A percentile compares a stretch with the other conserved stretches of the same genome.
These are phyloP conservation scores for Thielaviopsis punctulata DNA, from an alignment of 2,329 filamentous ascomycete species.

Conservation along the genomic window DNA sequence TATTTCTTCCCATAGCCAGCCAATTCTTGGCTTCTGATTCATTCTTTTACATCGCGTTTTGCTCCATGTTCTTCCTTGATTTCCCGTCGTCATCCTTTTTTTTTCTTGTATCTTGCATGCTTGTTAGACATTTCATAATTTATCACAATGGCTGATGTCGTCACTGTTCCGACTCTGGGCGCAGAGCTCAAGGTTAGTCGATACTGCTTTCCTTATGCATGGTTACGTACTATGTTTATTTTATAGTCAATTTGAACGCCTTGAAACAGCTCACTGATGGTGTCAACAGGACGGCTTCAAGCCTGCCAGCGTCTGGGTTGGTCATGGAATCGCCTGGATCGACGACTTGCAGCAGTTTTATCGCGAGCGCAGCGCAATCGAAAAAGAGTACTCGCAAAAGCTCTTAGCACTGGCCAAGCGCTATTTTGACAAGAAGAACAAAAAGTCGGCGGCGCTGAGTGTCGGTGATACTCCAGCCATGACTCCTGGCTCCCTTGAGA, in stretches of 20 bases:
- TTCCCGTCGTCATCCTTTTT: not conserved
- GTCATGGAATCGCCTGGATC: constrained; percentile 80
- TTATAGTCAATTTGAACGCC: not conserved
- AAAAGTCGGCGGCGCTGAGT: constrained; percentile 71
- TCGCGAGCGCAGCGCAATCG: constrained; percentile 79
- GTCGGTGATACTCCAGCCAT: constrained; percentile 85
- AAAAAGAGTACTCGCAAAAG: constrained; percentile 91
- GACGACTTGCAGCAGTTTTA: constrained; percentile 97
- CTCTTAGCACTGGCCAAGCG: constrained; percentile 79
- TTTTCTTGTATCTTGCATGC: constrained; percentile 4
- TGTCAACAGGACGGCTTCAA: constrained; percentile 76
- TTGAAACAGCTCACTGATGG: not conserved
- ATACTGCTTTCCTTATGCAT: not conserved
- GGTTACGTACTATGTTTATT: not conserved
- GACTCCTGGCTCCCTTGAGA: constrained; percentile 90
- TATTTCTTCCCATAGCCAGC: not conserved
- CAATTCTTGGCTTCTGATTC: not conserved
- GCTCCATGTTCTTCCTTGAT: not conserved
- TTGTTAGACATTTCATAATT: constrained; percentile 8
- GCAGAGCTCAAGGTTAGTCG: constrained; percentile 70
- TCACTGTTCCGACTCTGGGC: constrained; percentile 74
- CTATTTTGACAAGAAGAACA: constrained; percentile 93
- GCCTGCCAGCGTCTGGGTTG: constrained; percentile 80
- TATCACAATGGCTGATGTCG: constrained; percentile 58
- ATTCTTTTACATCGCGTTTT: not conserved